Evolutionary conservation across 441 rosid genomes (phyloP).

Genomic region (Euphorbia corollata): DNA sequence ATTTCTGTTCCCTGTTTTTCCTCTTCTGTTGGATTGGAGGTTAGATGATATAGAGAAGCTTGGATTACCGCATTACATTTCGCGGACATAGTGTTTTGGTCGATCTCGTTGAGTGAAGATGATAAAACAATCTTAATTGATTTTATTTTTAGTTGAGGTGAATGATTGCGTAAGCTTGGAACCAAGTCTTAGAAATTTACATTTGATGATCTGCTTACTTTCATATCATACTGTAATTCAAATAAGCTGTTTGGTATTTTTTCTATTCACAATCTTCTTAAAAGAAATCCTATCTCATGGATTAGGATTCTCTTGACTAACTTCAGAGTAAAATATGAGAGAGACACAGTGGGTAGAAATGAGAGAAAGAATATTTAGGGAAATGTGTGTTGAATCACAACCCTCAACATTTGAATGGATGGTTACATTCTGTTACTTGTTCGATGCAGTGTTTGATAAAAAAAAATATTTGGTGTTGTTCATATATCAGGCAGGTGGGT

Average conservation of each 20-base stretch:
- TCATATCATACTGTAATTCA: neutral
- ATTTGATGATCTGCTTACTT: neutral
- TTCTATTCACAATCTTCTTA: neutral
- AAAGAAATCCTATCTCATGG: too few species aligned
- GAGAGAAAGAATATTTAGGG: too few species aligned
- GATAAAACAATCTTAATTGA: neutral
- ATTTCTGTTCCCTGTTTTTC: neutral
- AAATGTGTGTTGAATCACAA: too few species aligned
- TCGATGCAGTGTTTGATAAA: neutral
- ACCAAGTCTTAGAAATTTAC: neutral
- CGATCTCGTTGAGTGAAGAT: neutral
- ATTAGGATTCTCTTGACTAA: too few species aligned
- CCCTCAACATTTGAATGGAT: too few species aligned
- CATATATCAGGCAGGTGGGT: conserved; percentile 33
- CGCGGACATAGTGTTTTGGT: neutral
- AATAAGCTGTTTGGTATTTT: neutral
- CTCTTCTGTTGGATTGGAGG: neutral
- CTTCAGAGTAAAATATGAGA: too few species aligned
- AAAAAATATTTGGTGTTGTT: neutral
- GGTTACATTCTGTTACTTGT: neutral
- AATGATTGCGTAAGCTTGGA: neutral
- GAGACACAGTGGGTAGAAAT: too few species aligned
- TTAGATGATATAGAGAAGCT: conserved; percentile 7
- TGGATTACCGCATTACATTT: neutral
- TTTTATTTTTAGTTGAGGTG: neutral